phyloP scores from a whole-genome alignment of 495 filamentous ascomycete genomes.

The Collariella sp. region DNA sequence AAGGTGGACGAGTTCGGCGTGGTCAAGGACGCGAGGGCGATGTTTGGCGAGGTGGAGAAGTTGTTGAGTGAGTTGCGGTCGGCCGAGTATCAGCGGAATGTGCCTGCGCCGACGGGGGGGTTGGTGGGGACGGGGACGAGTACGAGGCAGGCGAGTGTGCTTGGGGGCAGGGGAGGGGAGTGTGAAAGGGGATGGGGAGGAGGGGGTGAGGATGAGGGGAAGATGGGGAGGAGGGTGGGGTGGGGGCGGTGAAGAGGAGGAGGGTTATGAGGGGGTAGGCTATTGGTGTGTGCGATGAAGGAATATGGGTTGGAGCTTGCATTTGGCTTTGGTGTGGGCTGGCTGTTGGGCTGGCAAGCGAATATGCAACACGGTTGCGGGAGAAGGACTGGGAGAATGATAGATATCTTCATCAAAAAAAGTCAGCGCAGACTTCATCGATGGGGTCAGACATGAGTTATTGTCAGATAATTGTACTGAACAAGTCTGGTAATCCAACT shows the following conservation, averaged over 20 bases:
- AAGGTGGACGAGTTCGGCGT: constrained; percentile 67
- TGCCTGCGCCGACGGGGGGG: constrained; percentile 5
- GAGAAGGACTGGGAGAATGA: no score
- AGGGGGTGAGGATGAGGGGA: neutral
- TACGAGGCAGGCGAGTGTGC: constrained; percentile 24
- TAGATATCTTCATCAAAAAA: no score
- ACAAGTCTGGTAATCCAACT: no score
- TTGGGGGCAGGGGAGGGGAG: constrained; percentile 5
- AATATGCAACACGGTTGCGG: no score
- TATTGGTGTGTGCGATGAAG: neutral
- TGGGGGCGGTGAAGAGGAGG: constrained; percentile 6
- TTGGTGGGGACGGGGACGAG: constrained; percentile 17
- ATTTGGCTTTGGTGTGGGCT: neutral
- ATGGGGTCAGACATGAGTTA: no score
- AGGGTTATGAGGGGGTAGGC: constrained; percentile 5
- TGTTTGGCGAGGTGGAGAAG: constrained; percentile 71
- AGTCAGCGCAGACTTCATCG: no score
- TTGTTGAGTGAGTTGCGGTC: constrained; percentile 42
- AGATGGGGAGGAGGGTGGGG: neutral
- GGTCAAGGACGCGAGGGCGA: constrained; percentile 70
- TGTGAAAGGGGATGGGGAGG: neutral
- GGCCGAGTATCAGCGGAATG: constrained; percentile 23
- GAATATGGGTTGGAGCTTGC: neutral
- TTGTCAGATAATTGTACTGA: no score
- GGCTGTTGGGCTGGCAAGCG: no score